Conservation (phyloP, 1,284 basidiomycete species). For the Paramarasmius palmivorus region DNA sequence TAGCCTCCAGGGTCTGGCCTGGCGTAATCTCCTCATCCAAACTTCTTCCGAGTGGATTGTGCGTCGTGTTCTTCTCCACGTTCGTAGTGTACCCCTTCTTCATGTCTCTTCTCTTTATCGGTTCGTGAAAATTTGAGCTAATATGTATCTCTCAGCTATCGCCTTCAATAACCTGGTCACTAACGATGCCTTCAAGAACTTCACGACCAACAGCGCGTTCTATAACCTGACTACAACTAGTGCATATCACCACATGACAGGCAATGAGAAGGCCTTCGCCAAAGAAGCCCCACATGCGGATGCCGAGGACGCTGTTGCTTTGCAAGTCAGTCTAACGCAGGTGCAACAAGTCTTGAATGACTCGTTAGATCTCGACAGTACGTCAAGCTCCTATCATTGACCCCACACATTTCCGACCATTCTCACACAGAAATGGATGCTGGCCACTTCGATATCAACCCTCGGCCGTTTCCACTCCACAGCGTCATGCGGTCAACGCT, state of each 20-base stretch:
- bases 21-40: no score
- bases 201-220: no score
- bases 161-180: slow-evolving; percentile 23
- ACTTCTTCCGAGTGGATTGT: not conserved
- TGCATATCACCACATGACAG: no score
- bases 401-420: not conserved
- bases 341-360: slow-evolving; percentile 54
- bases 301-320: slow-evolving; percentile 36
- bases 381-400: not conserved
- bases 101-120: slow-evolving; percentile 25
- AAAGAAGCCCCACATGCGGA: slow-evolving; percentile 8
- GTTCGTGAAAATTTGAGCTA: not conserved
- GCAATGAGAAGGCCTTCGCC: slow-evolving; percentile 9
- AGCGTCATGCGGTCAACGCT: slow-evolving; percentile 48
- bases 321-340: slow-evolving; percentile 49
- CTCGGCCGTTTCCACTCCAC: slow-evolving; percentile 50
- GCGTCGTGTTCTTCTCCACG: not conserved
- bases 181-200: slow-evolving; percentile 7
- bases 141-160: slow-evolving; percentile 13
- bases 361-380: slow-evolving; percentile 41
- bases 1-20: no score
- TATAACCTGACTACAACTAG: no score
- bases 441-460: slow-evolving; percentile 37
- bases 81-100: slow-evolving; percentile 1
- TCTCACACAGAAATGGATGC: slow-evolving; percentile 30